Percentiles rank a stretch among this genome's conserved stretches.
Conservation (phyloP, 495 filamentous ascomycete genomes). For the Neurospora sp. region DNA sequence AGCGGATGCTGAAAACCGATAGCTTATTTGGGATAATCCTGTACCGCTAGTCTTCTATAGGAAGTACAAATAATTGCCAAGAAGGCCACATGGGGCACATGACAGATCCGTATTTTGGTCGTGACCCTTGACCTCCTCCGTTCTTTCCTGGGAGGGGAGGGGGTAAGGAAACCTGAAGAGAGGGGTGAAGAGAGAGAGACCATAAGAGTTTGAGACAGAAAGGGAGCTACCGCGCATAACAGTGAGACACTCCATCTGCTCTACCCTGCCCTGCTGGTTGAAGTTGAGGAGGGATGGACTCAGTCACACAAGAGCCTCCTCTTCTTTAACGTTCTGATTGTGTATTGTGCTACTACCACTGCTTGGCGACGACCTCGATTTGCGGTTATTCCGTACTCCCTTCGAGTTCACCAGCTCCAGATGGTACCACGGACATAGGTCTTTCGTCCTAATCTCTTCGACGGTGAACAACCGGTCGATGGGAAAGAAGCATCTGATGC, state of each 20-base stretch:
- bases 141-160: not conserved
- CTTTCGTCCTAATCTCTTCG: not conserved
- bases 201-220: not conserved
- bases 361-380: not conserved
- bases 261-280: not conserved
- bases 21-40: not conserved
- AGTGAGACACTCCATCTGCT: not conserved
- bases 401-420: not conserved
- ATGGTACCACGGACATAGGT: not conserved
- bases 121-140: not conserved
- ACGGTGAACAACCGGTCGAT: not conserved
- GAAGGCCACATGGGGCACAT: not conserved
- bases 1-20: not conserved
- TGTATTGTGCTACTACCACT: not conserved
- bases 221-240: not conserved
- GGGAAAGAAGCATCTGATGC: not conserved
- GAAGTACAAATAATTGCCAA: not conserved
- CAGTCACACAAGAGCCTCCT: not conserved
- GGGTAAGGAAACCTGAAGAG: not conserved
- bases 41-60: not conserved
- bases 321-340: not conserved
- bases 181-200: not conserved
- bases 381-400: not conserved
- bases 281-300: not conserved
- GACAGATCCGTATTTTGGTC: not conserved